Percentiles rank a stretch among this genome's conserved stretches.
Evolutionary conservation across 208 protist species (phyloP).

Genomic region (Leishmania tropica): DNA sequence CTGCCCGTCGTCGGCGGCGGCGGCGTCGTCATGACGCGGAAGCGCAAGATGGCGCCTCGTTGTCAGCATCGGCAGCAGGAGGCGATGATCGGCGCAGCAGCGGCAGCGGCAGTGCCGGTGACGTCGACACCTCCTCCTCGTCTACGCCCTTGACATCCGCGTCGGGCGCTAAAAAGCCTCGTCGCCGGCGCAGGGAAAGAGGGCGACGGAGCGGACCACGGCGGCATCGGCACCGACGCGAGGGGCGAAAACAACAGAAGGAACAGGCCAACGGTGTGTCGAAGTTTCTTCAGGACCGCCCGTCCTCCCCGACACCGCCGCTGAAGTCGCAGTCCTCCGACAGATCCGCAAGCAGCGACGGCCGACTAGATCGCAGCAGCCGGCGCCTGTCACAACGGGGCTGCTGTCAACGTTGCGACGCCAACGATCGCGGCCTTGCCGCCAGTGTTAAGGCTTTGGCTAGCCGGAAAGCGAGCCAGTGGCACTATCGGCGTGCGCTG

Average conservation of each 20-base stretch:
- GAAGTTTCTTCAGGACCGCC: neutral
- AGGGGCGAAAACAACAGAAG: conserved; percentile 1
- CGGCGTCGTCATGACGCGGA: neutral
- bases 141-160: conserved; percentile 2
- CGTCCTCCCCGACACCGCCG: neutral
- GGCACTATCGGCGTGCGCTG: neutral
- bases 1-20: neutral
- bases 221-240: conserved; percentile 1
- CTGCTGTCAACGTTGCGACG: neutral
- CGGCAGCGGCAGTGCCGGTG: neutral
- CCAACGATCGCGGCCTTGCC: neutral
- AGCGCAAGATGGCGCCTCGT: too few species aligned
- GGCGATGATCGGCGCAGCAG: neutral
- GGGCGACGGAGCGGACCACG: neutral
- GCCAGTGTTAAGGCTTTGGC: neutral
- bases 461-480: neutral
- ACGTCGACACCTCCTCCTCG: neutral
- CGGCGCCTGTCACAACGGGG: too few species aligned
- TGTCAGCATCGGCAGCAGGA: neutral
- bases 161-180: neutral
- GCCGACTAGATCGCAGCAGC: neutral
- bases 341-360: neutral
- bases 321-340: neutral
- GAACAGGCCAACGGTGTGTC: neutral
- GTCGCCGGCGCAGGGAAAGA: neutral